Evolutionary conservation across 768 basidiomycete species (phyloP).

Genomic region (Rhizopogon vinicolor): DNA sequence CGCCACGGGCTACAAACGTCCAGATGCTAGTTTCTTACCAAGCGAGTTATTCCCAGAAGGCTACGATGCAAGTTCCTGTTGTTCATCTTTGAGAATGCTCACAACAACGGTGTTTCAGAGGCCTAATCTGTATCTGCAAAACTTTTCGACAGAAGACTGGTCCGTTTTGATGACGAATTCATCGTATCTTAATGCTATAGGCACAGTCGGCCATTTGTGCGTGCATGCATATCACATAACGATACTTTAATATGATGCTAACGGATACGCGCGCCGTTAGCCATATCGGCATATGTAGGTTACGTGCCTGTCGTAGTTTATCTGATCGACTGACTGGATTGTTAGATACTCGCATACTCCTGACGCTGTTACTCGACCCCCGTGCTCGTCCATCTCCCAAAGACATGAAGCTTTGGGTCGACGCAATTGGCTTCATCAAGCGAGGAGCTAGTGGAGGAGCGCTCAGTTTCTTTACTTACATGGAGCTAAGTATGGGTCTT

Average conservation of each 20-base stretch:
- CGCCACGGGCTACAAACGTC: conserved; percentile 50
- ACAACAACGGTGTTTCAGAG: conserved; percentile 21
- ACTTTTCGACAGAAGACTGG: conserved; percentile 53
- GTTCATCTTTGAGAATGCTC: not conserved
- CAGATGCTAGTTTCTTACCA: conserved; percentile 40
- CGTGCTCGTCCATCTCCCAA: conserved; percentile 37
- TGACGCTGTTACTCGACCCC: conserved; percentile 44
- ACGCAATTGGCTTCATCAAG: conserved; percentile 47
- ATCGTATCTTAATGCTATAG: conserved; percentile 45
- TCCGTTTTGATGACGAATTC: conserved; percentile 48
- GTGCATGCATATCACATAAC: not conserved
- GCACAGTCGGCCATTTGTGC: conserved; percentile 27
- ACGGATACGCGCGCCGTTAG: conserved; percentile 23
- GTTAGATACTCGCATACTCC: conserved; percentile 43
- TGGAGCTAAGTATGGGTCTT: conserved; percentile 43
- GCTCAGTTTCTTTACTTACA: conserved; percentile 53
- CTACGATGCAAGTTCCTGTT: conserved; percentile 31
- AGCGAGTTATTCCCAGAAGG: conserved; percentile 46
- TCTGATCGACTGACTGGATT: not conserved
- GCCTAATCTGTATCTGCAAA: conserved; percentile 50
- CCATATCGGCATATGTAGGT: conserved; percentile 51
- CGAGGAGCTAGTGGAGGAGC: conserved; percentile 42
- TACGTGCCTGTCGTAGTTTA: not conserved
- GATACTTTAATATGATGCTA: not conserved
- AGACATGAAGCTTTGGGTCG: conserved; percentile 56